Conservation (phyloP, 257 asterid species). For the Ligustrum vulgare region DNA sequence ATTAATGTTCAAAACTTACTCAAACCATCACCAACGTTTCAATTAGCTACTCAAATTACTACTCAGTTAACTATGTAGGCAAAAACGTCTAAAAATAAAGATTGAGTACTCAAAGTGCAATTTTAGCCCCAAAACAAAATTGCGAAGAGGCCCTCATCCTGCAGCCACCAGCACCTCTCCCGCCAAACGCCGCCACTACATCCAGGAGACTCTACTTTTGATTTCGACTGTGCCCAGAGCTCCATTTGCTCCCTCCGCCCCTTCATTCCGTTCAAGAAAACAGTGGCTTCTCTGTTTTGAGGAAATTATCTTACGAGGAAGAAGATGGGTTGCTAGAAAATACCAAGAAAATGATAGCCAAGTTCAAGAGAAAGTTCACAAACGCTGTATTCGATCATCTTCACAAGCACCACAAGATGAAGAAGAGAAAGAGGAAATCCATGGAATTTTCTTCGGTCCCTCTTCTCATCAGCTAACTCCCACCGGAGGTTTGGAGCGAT, state of each 20-base stretch:
- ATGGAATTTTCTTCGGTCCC: conserved; percentile 41
- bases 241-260: conserved; percentile 61
- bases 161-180: too few species aligned
- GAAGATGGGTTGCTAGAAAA: conserved; percentile 32
- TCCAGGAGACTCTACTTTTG: conserved; percentile 81
- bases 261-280: background rate
- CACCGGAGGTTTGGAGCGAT: background rate
- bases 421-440: conserved; percentile 34
- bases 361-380: conserved; percentile 55
- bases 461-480: conserved; percentile 37
- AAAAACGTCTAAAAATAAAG: too few species aligned
- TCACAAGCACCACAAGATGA: conserved; percentile 38
- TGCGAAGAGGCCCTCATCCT: too few species aligned
- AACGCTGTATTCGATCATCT: conserved; percentile 37
- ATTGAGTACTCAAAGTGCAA: too few species aligned
- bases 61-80: too few species aligned
- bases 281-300: conserved; percentile 30
- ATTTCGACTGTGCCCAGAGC: conserved; percentile 86
- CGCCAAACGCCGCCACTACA: too few species aligned
- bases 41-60: too few species aligned
- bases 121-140: too few species aligned
- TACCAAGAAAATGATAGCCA: conserved; percentile 44
- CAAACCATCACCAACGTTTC: too few species aligned
- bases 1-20: too few species aligned
- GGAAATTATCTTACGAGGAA: conserved; percentile 41